phyloP scores from a whole-genome alignment of 2,329 filamentous ascomycete genomes.

The Sclerotinia subarctica region DNA sequence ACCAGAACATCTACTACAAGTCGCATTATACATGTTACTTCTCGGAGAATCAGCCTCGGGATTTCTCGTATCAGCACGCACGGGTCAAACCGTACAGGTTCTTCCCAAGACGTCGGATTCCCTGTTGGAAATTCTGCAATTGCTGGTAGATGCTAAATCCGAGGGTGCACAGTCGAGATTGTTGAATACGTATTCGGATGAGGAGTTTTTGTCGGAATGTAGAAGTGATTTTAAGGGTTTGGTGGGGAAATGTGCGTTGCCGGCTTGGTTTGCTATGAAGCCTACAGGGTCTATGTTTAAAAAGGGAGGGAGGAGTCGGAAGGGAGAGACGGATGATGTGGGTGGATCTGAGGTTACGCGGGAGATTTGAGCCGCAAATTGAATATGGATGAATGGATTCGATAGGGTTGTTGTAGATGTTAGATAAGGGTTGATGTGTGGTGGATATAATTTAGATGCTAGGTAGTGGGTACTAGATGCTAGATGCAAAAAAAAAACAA shows the following conservation, averaged over 20 bases:
- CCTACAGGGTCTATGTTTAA: not conserved
- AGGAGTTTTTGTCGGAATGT: constrained; percentile 14
- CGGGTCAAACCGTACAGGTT: constrained; percentile 16
- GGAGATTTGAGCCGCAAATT: not conserved
- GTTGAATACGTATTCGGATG: constrained; percentile 11
- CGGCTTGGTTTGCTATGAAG: constrained; percentile 20
- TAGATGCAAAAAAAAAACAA: no score
- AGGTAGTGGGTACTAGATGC: no score
- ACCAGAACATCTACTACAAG: constrained; percentile 11
- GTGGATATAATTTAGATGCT: no score
- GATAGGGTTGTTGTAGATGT: no score
- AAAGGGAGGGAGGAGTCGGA: not conserved
- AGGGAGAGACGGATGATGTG: not conserved
- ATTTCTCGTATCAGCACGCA: constrained; percentile 13
- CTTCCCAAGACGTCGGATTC: not conserved
- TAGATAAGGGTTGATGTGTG: no score
- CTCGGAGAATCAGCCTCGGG: not conserved
- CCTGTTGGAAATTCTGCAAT: not conserved
- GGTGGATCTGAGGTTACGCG: no score
- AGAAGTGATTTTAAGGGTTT: not conserved
- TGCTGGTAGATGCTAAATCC: constrained; percentile 10
- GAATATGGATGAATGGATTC: not conserved
- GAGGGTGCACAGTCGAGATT: constrained; percentile 7
- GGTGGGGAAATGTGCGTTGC: constrained; percentile 15
- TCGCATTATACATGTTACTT: constrained; percentile 13